Evolutionary conservation across 345 rosid genomes (phyloP).

Genomic region (Mallotus nudiflorus): DNA sequence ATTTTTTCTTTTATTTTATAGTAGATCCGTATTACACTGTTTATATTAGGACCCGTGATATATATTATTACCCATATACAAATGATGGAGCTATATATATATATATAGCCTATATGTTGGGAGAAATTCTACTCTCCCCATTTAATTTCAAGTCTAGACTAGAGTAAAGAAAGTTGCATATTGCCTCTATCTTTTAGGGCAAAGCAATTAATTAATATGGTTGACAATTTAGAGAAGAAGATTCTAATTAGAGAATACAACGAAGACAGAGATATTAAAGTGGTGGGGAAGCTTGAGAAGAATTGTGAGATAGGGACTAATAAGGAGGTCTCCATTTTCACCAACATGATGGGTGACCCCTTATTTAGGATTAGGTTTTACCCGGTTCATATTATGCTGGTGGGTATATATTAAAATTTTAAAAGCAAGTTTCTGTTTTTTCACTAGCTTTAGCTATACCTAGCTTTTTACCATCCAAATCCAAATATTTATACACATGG

Average conservation of each 20-base stretch:
- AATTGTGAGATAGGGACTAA: conserved; percentile 42
- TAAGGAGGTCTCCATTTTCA: conserved; percentile 43
- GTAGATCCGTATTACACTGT: too few relatives aligned
- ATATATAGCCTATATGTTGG: background rate
- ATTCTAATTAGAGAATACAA: conserved; percentile 47
- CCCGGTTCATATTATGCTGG: conserved; percentile 56
- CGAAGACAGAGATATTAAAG: conserved; percentile 37
- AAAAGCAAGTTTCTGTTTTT: too few relatives aligned
- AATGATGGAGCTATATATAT: background rate
- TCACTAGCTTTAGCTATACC: too few relatives aligned
- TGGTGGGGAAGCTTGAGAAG: conserved; percentile 62
- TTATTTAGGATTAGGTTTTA: conserved; percentile 52
- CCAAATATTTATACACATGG: too few relatives aligned
- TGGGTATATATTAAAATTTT: conserved; percentile 29
- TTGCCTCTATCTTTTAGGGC: background rate
- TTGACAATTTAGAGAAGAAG: conserved; percentile 27
- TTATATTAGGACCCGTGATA: too few relatives aligned
- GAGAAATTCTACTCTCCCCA: background rate
- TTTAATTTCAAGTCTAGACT: background rate
- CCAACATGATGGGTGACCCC: conserved; percentile 47
- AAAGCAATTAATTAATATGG: conserved; percentile 23
- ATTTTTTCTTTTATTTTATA: too few relatives aligned
- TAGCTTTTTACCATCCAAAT: too few relatives aligned
- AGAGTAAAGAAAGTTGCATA: background rate
- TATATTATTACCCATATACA: too few relatives aligned